Conservation (phyloP, 768 basidiomycete species). For the Leccinum ochraceum region DNA sequence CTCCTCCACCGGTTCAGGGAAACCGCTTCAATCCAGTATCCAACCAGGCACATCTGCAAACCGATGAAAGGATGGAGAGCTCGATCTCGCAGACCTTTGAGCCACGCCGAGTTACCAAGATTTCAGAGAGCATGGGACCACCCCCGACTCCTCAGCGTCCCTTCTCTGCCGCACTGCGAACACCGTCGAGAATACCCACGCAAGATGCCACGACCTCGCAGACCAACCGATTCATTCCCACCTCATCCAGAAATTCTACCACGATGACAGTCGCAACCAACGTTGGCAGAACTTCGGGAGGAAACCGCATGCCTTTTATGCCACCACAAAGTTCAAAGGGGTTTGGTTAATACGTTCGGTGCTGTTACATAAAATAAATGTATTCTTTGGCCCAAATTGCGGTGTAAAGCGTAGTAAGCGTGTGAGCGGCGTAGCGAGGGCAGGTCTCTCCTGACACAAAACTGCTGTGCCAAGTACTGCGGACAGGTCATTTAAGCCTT, state of each 20-base stretch:
- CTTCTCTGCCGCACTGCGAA: slow-evolving; percentile 26
- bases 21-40: slow-evolving; percentile 29
- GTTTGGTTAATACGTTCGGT: slow-evolving; percentile 27
- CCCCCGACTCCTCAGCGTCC: slow-evolving; percentile 50
- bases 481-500: slow-evolving; percentile 2
- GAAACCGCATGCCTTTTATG: slow-evolving; percentile 58
- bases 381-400: not conserved
- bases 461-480: slow-evolving; percentile 11
- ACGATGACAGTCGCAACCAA: slow-evolving; percentile 11
- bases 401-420: slow-evolving; percentile 3
- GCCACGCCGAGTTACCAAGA: slow-evolving; percentile 27
- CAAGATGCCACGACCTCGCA: slow-evolving; percentile 20
- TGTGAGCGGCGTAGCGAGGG: slow-evolving; percentile 9
- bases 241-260: slow-evolving; percentile 29
- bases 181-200: slow-evolving; percentile 25
- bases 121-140: slow-evolving; percentile 46
- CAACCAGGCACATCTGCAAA: slow-evolving; percentile 13
- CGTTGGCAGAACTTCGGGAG: slow-evolving; percentile 27
- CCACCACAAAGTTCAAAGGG: slow-evolving; percentile 37
- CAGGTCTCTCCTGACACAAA: not conserved
- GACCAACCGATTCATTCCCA: slow-evolving; percentile 36
- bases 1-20: slow-evolving; percentile 25
- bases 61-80: slow-evolving; percentile 13
- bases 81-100: slow-evolving; percentile 12
- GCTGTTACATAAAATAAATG: slow-evolving; percentile 4